phyloP scores from a whole-genome alignment of 148 eudicot genomes.

The Pouteria glomerata region DNA sequence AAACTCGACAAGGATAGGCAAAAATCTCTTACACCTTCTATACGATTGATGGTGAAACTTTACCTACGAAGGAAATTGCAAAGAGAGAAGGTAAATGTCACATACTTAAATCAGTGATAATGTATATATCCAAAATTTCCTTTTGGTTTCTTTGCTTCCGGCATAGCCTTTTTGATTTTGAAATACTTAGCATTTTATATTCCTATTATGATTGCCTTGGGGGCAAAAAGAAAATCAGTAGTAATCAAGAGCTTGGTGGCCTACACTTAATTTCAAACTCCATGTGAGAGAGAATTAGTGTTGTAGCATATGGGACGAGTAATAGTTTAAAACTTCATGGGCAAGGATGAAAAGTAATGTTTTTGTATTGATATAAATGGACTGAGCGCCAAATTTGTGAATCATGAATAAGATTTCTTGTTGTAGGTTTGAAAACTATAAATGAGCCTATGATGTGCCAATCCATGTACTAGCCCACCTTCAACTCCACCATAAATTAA shows the following conservation, averaged over 20 bases:
- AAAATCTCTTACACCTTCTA: slow-evolving; percentile 71
- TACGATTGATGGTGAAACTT: slow-evolving; percentile 84
- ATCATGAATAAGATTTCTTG: neutral
- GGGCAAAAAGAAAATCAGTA: too few species aligned
- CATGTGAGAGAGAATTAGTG: too few species aligned
- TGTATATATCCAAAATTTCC: slow-evolving; percentile 22
- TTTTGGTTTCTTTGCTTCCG: neutral
- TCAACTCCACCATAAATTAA: neutral
- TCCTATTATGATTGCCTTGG: neutral
- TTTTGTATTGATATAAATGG: neutral
- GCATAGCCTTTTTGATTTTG: neutral
- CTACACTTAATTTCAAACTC: too few species aligned
- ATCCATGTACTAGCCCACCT: neutral
- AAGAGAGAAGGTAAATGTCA: slow-evolving; percentile 48
- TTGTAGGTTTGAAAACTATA: neutral
- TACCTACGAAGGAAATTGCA: slow-evolving; percentile 65
- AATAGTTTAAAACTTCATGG: neutral
- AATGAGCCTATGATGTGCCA: neutral
- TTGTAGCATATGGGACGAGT: too few species aligned
- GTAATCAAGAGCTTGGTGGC: neutral
- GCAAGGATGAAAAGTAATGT: neutral
- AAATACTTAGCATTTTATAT: neutral
- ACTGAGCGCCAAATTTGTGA: neutral
- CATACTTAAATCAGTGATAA: slow-evolving; percentile 23
- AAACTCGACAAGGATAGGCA: slow-evolving; percentile 52